A percentile compares a stretch with the other conserved stretches of the same genome.
Evolutionary conservation across 2,329 filamentous ascomycete genomes (phyloP).

Genomic region (Tolypocladium capitatum): DNA sequence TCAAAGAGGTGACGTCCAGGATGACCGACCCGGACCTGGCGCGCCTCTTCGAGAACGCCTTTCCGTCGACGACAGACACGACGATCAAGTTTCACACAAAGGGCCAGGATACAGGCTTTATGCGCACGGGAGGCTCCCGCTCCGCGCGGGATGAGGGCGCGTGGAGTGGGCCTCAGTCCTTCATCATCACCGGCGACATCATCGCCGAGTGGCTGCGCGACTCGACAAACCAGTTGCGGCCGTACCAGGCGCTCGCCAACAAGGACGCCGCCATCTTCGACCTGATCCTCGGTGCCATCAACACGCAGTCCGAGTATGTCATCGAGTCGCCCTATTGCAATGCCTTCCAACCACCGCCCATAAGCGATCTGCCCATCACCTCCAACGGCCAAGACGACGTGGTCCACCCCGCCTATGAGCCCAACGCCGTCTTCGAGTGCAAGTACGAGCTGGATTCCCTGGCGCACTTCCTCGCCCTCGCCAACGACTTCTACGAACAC

Average conservation of each 20-base stretch:
- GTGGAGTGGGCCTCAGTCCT: slow-evolving; percentile 80
- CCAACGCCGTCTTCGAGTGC: slow-evolving; percentile 82
- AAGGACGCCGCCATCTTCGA: slow-evolving; percentile 67
- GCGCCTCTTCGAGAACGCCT: slow-evolving; percentile 87
- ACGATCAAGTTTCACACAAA: slow-evolving; percentile 79
- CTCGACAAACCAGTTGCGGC: slow-evolving; percentile 83
- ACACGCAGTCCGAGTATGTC: slow-evolving; percentile 90
- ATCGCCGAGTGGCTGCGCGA: slow-evolving; percentile 87
- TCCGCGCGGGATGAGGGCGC: slow-evolving; percentile 35
- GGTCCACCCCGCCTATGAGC: slow-evolving; percentile 81
- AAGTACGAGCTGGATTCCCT: slow-evolving; percentile 98
- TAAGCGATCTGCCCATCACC: slow-evolving; percentile 58
- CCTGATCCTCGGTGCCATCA: slow-evolving; percentile 83
- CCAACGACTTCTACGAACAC: slow-evolving; percentile 74
- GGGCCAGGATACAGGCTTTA: slow-evolving; percentile 29
- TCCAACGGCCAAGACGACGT: slow-evolving; percentile 70
- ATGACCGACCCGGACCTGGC: slow-evolving; percentile 82
- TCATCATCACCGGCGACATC: slow-evolving; percentile 88
- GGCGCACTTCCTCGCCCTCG: slow-evolving; percentile 75
- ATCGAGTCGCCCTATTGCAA: slow-evolving; percentile 96
- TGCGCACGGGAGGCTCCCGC: slow-evolving; percentile 18
- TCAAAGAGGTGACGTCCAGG: slow-evolving; percentile 63
- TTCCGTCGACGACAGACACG: slow-evolving; percentile 74
- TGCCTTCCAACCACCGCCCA: slow-evolving; percentile 88
- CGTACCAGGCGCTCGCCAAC: slow-evolving; percentile 75